Evolutionary conservation across 2,329 filamentous ascomycete genomes (phyloP), one percentile per base, ranked within the genome.

Genomic region (Fusarium tanahbumbuense): DNA sequence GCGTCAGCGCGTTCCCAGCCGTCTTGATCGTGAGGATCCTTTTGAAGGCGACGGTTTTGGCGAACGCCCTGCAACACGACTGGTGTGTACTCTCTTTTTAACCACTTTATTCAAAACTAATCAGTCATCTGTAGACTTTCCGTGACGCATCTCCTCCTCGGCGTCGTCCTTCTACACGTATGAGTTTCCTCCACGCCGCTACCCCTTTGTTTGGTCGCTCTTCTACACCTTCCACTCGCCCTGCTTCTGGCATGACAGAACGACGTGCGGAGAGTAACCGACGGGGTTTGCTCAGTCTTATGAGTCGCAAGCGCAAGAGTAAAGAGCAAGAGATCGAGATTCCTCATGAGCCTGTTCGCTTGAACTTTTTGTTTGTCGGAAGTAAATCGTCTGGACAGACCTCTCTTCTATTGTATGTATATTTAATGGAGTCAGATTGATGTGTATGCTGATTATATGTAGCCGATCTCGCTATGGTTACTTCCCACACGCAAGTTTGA

Each of bases 311-410:
- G 64, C 71, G 76, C 30, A 78, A 75, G 56, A 57, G 54, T 37
- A 64, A 64, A n/a, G 70, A 67, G 16, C 61, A 55, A 4, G 59
- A 63, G 32, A 62, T 53, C 11, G 62, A 69, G 25, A 41, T 64
- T n/a, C 60, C 59, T 0, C 48, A 44, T 8, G 69, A 70, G 34
- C 77, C 76, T 7, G 53, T 78, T 12, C 70, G 72, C 13, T 58
- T 81, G 27, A 79, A 78, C 41, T 80, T 81, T 58, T 60, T 82
- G 60, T 81, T 81, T 61, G 78, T 82, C 2, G 80, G 80, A 1
- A 74, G 75, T 20, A 70, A 70, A 4, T 57, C 50, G 1, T 71
- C 73, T 3, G 80, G 80, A 3, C 80, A 82, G 71, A 82, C 80
- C 2, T 80, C 79, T 13, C 68, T 82, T 56, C 70, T 82, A 20